These are phyloP conservation scores for Austroboletus eburneus DNA, from an alignment of 768 basidiomycete species.

Conservation along the genomic window DNA sequence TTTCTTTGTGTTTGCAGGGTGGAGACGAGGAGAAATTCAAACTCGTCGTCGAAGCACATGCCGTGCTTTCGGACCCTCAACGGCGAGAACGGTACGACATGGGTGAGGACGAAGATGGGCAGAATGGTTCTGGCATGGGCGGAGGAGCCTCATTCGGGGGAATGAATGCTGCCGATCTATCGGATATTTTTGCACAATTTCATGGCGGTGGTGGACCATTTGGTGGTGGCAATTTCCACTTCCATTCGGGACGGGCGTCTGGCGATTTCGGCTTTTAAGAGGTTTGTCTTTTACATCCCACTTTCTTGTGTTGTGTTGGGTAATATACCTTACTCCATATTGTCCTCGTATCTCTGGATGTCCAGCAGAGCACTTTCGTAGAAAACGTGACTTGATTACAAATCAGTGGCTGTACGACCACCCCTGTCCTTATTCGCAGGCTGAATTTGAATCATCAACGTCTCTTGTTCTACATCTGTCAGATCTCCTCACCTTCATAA, in stretches of 20 bases:
- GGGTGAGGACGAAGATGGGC: conserved; percentile 79
- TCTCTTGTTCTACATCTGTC: not conserved
- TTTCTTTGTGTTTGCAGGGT: conserved; percentile 45
- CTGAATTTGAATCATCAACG: not conserved
- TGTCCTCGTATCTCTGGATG: not conserved
- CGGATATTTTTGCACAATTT: conserved; percentile 64
- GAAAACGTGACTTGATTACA: conserved; percentile 3
- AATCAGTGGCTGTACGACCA: conserved; percentile 1
- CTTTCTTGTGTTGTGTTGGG: conserved; percentile 3
- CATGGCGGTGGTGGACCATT: conserved; percentile 38
- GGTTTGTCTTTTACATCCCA: not conserved
- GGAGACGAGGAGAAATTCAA: conserved; percentile 98
- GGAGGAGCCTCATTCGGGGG: conserved; percentile 42
- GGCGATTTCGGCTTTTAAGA: conserved; percentile 20
- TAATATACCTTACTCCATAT: conserved; percentile 9
- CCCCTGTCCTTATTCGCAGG: conserved; percentile 18
- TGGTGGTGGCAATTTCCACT: conserved; percentile 31
- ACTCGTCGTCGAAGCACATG: conserved; percentile 76
- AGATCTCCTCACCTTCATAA: no score
- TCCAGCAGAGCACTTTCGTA: no score
- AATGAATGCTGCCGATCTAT: conserved; percentile 47
- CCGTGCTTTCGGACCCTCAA: conserved; percentile 73
- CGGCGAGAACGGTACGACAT: conserved; percentile 73
- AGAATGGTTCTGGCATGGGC: conserved; percentile 38
- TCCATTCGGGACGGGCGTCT: conserved; percentile 15